Evolutionary conservation across 257 asterid species (phyloP), one percentile per base, ranked within the genome.

Genomic region (Jacaranda mimosifolia): DNA sequence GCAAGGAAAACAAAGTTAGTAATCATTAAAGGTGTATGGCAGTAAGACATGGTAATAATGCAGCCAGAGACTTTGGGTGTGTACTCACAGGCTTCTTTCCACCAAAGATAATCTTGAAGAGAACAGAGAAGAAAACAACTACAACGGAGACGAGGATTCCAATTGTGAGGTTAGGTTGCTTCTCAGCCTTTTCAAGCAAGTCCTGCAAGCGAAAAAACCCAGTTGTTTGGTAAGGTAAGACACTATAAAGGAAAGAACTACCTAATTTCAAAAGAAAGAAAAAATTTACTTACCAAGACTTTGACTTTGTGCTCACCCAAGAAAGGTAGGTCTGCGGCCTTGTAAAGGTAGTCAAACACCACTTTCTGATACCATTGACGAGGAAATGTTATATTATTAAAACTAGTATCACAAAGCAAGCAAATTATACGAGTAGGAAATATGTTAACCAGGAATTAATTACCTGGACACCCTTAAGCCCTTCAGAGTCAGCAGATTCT

Each of bases 381-480:
- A 78, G 26, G 10, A 78, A 21, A n/a, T 26, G 10, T 32, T 65
- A 9, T 56, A 64, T 51, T 14, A 42, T 46, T 10, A 36, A 35
- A 67, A 76, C 56, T 17, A 8, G 39, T 38, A 8, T 7, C n/a
- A 21, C 12, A 42, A 15, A 77, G 26, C 36, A 64, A 39, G 48
- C 7, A 60, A 6, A 39, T 32, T 14, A 13, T 40, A 3, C 40
- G 62, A 4, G 74, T 9, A 12, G 13, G 67, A 51, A 26, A 71
- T 4, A 17, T 2, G 21, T 39, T 3, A 55, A 51, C 6, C 43
- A 3, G 18, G 8, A 3, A 21, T 14, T 48, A 67, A 56, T 65
- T 83, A 96, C 99, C 97, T 96, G 93, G 86, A 84, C 68, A 39
- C 94, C 92, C 88, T 96, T 87, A 5, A 91, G 97, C 52, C 89